phyloP scores from a whole-genome alignment of 1,284 basidiomycete genomes.

The Rhizoctonia solani region DNA sequence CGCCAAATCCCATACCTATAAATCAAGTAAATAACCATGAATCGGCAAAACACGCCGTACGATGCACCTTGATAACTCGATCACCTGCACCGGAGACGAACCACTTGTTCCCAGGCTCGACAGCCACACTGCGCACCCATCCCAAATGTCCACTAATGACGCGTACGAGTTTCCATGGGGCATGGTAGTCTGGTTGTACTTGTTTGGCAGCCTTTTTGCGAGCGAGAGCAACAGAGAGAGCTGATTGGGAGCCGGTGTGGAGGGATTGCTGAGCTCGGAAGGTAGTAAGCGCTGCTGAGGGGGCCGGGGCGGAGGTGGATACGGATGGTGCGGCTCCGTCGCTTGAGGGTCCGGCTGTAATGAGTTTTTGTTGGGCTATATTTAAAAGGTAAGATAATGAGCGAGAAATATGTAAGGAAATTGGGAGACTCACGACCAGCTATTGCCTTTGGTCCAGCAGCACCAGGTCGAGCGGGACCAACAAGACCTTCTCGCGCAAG shows the following conservation, averaged over 20 bases:
- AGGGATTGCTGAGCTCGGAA: slow-evolving; percentile 61
- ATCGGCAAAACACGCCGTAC: neutral
- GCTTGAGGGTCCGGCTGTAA: slow-evolving; percentile 38
- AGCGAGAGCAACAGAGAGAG: slow-evolving; percentile 82
- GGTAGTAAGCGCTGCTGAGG: slow-evolving; percentile 59
- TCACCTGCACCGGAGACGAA: slow-evolving; percentile 98
- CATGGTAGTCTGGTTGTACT: slow-evolving; percentile 92
- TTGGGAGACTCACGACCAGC: slow-evolving; percentile 69
- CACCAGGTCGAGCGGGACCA: slow-evolving; percentile 70
- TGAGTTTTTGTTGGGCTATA: slow-evolving; percentile 35
- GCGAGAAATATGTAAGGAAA: slow-evolving; percentile 21
- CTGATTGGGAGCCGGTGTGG: slow-evolving; percentile 54
- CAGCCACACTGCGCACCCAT: slow-evolving; percentile 96
- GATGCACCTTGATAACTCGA: slow-evolving; percentile 81
- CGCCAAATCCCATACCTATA: slow-evolving; percentile 93
- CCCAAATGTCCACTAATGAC: slow-evolving; percentile 98
- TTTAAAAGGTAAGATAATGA: neutral
- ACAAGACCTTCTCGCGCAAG: slow-evolving; percentile 79
- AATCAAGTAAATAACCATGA: neutral
- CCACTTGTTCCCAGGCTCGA: slow-evolving; percentile 98
- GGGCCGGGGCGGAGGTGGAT: neutral
- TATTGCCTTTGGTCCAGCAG: slow-evolving; percentile 64
- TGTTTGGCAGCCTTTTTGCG: slow-evolving; percentile 89
- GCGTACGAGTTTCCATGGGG: slow-evolving; percentile 93
- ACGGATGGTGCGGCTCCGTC: slow-evolving; percentile 18